Conservation (phyloP, 75 land plant genomes). For the Pinus taeda region DNA sequence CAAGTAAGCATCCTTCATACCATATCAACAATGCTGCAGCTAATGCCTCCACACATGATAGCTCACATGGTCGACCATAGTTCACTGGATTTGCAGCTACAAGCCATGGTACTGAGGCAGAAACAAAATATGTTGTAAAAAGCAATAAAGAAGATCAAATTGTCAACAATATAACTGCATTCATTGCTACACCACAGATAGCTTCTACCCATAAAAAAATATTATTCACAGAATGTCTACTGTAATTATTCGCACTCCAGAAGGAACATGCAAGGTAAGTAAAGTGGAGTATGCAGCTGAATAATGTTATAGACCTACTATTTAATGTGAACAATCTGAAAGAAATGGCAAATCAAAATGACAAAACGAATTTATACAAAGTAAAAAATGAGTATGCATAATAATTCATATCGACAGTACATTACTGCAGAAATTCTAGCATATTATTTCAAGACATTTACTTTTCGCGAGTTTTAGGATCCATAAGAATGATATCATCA, state of each 20-base stretch:
- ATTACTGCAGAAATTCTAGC: neutral
- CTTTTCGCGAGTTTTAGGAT: too few relatives aligned
- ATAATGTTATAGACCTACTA: neutral
- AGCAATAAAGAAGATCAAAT: neutral
- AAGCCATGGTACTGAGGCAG: constrained; percentile 84
- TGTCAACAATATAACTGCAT: too few relatives aligned
- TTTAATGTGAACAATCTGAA: neutral
- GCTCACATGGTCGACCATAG: constrained; percentile 91
- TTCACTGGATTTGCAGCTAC: constrained; percentile 98
- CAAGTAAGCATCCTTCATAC: constrained; percentile 25
- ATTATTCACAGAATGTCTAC: neutral
- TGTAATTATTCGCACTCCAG: neutral
- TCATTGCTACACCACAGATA: neutral
- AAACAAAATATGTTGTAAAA: neutral
- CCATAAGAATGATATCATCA: too few relatives aligned
- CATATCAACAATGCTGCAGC: constrained; percentile 88
- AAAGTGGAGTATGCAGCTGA: neutral
- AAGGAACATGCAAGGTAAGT: neutral
- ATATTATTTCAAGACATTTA: neutral
- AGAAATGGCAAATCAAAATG: neutral
- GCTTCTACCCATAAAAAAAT: neutral
- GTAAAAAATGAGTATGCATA: neutral
- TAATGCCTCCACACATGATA: constrained; percentile 96
- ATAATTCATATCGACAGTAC: neutral
- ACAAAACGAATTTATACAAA: too few relatives aligned